Evolutionary conservation across 345 rosid species (phyloP).

Genomic region (Pistacia atlantica): DNA sequence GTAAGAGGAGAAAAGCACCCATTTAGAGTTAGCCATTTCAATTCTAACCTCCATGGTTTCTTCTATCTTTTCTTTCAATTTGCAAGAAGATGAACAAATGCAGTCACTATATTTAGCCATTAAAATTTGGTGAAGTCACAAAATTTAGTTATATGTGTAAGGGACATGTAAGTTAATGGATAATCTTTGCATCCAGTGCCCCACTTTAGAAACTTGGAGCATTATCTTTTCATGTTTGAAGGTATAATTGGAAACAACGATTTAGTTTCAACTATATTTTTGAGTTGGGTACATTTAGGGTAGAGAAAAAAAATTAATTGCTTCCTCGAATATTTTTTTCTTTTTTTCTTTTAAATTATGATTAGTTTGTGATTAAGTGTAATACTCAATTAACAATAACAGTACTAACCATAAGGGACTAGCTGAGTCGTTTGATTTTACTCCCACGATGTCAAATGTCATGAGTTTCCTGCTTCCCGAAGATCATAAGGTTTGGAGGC

Average conservation of each 20-base stretch:
- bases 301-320: neutral
- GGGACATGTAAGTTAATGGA: neutral
- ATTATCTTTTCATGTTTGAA: neutral
- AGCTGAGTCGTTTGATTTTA: too few species aligned
- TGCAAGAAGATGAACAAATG: neutral
- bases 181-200: neutral
- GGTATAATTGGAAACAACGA: neutral
- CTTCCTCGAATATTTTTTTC: neutral
- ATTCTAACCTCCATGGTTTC: neutral
- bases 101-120: neutral
- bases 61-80: neutral
- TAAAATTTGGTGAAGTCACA: neutral
- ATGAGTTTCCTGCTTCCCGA: too few species aligned
- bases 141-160: neutral
- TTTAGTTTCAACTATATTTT: neutral
- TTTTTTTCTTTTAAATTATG: too few species aligned
- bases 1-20: neutral
- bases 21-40: neutral
- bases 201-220: neutral
- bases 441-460: too few species aligned
- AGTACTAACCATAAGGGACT: too few species aligned
- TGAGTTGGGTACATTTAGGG: neutral
- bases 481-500: too few species aligned
- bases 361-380: too few species aligned
- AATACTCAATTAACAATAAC: too few species aligned